phyloP scores from a whole-genome alignment of 1,139 yeast species.

The Geotrichum candidum region DNA sequence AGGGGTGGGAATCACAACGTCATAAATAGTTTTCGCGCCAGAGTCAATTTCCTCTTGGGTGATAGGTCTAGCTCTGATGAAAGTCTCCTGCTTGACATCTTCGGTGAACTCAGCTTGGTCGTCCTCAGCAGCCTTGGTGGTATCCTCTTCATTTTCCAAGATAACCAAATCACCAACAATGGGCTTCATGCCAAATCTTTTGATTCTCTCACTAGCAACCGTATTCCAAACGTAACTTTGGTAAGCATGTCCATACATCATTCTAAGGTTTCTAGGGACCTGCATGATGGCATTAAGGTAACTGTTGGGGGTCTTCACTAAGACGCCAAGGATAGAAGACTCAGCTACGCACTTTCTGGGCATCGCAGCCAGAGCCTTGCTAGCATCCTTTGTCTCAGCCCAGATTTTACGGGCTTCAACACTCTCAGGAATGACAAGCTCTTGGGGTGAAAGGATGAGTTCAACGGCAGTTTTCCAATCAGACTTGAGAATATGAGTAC shows the following conservation, averaged over 20 bases:
- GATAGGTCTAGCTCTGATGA: slow-evolving; percentile 59
- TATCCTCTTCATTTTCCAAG: slow-evolving; percentile 29
- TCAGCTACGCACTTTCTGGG: slow-evolving; percentile 89
- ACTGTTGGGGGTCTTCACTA: slow-evolving; percentile 44
- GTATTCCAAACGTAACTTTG: slow-evolving; percentile 93
- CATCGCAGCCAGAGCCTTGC: slow-evolving; percentile 61
- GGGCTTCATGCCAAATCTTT: slow-evolving; percentile 60
- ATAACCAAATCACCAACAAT: slow-evolving; percentile 81
- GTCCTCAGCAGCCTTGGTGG: slow-evolving; percentile 27
- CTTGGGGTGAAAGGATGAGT: slow-evolving; percentile 77
- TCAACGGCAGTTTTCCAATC: slow-evolving; percentile 80
- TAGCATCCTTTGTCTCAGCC: slow-evolving; percentile 68
- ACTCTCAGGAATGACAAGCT: slow-evolving; percentile 74
- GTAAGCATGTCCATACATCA: slow-evolving; percentile 96
- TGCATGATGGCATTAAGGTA: slow-evolving; percentile 80
- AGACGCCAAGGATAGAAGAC: slow-evolving; percentile 55
- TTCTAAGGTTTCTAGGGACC: slow-evolving; percentile 83
- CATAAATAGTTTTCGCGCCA: slow-evolving; percentile 62
- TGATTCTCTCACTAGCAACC: slow-evolving; percentile 74
- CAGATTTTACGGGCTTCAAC: slow-evolving; percentile 75
- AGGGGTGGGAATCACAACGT: slow-evolving; percentile 88
- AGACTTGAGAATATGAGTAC: slow-evolving; percentile 60
- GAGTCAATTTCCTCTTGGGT: slow-evolving; percentile 65
- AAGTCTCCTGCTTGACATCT: slow-evolving; percentile 52
- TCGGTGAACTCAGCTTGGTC: slow-evolving; percentile 55